These are phyloP conservation scores for Hagleromyces aurorensis DNA, from an alignment of 805 yeast genomes.

Conservation along the genomic window DNA sequence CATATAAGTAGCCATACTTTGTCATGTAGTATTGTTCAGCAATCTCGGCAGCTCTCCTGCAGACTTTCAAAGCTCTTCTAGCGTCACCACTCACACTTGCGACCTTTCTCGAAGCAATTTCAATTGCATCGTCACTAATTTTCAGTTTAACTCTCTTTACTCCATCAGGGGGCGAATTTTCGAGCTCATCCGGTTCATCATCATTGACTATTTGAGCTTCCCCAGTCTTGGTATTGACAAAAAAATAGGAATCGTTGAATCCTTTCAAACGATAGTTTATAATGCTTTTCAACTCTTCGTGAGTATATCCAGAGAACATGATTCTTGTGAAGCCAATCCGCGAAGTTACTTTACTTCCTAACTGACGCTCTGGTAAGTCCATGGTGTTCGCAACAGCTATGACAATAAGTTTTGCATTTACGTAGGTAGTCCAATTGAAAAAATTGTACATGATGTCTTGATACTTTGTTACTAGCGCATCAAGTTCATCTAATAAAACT, in stretches of 20 bases:
- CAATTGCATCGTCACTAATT: conserved; percentile 66
- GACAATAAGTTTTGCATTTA: conserved; percentile 71
- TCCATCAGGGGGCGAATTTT: conserved; percentile 9
- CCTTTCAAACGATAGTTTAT: conserved; percentile 61
- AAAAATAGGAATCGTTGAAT: conserved; percentile 32
- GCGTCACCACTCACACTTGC: conserved; percentile 98
- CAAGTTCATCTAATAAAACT: conserved; percentile 85
- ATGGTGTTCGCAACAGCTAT: conserved; percentile 94
- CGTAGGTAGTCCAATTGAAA: conserved; percentile 93
- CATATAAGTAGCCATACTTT: conserved; percentile 29
- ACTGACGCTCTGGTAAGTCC: conserved; percentile 88
- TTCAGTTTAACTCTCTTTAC: conserved; percentile 29
- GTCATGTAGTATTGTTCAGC: conserved; percentile 58
- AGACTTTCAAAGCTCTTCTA: conserved; percentile 79
- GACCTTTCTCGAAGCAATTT: conserved; percentile 86
- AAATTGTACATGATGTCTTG: conserved; percentile 90
- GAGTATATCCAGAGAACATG: conserved; percentile 83
- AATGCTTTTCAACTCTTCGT: conserved; percentile 66
- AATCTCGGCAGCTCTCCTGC: conserved; percentile 82
- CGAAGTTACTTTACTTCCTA: conserved; percentile 84
- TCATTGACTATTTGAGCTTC: conserved; percentile 28
- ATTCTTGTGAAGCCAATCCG: conserved; percentile 83
- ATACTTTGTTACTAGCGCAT: conserved; percentile 71
- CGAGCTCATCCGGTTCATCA: conserved; percentile 8
- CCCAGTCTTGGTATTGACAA: conserved; percentile 32